Evolutionary conservation across 805 yeast genomes (phyloP), one percentile per base, ranked within the genome.

Genomic region (Helenozyma baotianmanensis): DNA sequence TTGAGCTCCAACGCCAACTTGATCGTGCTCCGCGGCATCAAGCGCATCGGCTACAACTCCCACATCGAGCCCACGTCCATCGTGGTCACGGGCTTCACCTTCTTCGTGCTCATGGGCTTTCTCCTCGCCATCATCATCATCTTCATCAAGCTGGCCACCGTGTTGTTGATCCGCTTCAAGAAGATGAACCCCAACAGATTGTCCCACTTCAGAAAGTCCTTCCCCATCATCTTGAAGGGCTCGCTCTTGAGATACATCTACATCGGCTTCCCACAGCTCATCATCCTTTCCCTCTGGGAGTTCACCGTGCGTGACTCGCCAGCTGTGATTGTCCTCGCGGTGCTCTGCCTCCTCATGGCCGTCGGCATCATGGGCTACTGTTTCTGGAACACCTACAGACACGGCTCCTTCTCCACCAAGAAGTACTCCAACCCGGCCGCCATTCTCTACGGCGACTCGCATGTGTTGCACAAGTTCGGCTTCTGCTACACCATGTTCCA

Each of bases 401-500:
- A 77, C 54, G 97, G 94, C 22, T 67, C 61, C 36, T 53, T 56
- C 35, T 87, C 96, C 0, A 62, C 78, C 27, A 51, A 56, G 18
- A 58, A 68, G 30, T 80, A 75, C 53, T 76, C 80, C 30, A 88
- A 90, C 45, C 89, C 96, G 0, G 96, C 96, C 13, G 95, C 90
- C 29, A 59, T 86, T 37, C 64, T 89, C 34, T 89, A 87, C 51
- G 95, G 96, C 38, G 83, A 89, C 50, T 68, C 78, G 28, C 61
- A 64, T 18, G 70, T 86, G 21, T 71, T 88, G 53, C 75, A 80
- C 64, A 82, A 82, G 53, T 88, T 81, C 53, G 96, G 96, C 0
- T 89, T 82, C 60, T 76, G 88, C 50, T 89, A 88, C 62, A 83
- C 95, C 11, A 87, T 86, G 88, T 88, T 82, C 59, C 74, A 76